phyloP scores from a whole-genome alignment of 192 early-diverging fungal genomes.

The Backusella liffmaniae region DNA sequence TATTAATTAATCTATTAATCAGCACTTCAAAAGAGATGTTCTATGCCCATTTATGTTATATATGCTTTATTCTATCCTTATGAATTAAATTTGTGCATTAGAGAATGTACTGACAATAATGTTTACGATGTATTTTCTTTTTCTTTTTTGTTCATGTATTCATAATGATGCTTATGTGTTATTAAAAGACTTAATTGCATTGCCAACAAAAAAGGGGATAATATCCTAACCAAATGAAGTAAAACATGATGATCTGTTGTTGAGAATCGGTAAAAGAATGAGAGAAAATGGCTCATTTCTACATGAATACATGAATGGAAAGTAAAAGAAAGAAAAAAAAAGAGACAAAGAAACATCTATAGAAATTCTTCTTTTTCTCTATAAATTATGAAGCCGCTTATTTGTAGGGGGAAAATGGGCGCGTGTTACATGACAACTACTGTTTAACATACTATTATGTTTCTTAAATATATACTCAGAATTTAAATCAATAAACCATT shows the following conservation, averaged over 20 bases:
- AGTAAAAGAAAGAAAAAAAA: background rate
- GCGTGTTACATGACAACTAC: background rate
- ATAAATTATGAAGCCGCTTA: background rate
- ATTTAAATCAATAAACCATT: background rate
- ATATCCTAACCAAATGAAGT: background rate
- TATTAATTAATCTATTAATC: background rate
- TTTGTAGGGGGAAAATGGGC: background rate
- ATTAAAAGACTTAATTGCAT: background rate
- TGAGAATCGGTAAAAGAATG: background rate
- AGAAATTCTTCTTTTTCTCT: background rate
- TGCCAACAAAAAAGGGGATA: background rate
- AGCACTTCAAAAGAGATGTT: background rate
- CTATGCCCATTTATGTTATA: background rate
- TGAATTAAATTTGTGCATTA: background rate
- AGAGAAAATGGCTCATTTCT: background rate
- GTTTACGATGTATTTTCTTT: background rate
- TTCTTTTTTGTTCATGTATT: background rate
- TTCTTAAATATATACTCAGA: background rate
- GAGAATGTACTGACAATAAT: background rate
- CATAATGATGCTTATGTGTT: background rate
- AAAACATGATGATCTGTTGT: background rate
- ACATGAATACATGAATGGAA: too few species aligned
- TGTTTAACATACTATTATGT: background rate
- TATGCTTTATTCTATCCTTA: background rate
- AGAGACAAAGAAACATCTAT: background rate